Percentiles rank a stretch among this genome's conserved stretches.
phyloP scores from a whole-genome alignment of 768 basidiomycete genomes.

The Boletus pseudo-olivaceus region DNA sequence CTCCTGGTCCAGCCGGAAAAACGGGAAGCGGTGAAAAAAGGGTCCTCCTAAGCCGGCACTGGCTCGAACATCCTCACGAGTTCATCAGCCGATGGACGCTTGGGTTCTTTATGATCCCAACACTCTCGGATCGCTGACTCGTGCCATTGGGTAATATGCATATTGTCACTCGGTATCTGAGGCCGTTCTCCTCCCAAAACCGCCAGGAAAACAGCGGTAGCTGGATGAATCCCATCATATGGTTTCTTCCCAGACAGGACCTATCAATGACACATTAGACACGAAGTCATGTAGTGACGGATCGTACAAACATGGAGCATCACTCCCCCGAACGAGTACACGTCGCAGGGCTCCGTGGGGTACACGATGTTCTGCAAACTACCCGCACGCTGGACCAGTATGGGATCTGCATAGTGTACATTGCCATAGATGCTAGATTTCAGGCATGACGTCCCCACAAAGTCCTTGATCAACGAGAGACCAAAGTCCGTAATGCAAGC shows the following conservation, averaged over 20 bases:
- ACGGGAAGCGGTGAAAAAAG: neutral
- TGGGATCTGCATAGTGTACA: conserved; percentile 46
- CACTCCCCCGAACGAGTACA: conserved; percentile 37
- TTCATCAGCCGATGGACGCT: conserved; percentile 14
- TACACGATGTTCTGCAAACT: neutral
- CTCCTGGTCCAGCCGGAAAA: neutral
- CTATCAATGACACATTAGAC: conserved; percentile 13
- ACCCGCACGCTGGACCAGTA: conserved; percentile 13
- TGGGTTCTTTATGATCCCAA: conserved; percentile 14
- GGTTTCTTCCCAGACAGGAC: conserved; percentile 21
- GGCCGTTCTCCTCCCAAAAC: conserved; percentile 12
- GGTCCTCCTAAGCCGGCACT: no score
- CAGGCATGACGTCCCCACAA: conserved; percentile 27
- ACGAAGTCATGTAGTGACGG: neutral
- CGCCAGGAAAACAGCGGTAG: neutral
- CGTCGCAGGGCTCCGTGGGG: conserved; percentile 20
- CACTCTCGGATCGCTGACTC: conserved; percentile 11
- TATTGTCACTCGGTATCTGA: conserved; percentile 2
- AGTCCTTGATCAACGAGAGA: conserved; percentile 28
- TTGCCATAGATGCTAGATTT: conserved; percentile 36
- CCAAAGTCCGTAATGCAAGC: conserved; percentile 52
- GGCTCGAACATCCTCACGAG: conserved; percentile 6
- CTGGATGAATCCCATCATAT: neutral
- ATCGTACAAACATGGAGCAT: conserved; percentile 23
- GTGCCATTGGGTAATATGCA: conserved; percentile 1